Evolutionary conservation across 345 rosid species (phyloP), one percentile per base, ranked within the genome.

Genomic region (Mallotus nudiflorus): DNA sequence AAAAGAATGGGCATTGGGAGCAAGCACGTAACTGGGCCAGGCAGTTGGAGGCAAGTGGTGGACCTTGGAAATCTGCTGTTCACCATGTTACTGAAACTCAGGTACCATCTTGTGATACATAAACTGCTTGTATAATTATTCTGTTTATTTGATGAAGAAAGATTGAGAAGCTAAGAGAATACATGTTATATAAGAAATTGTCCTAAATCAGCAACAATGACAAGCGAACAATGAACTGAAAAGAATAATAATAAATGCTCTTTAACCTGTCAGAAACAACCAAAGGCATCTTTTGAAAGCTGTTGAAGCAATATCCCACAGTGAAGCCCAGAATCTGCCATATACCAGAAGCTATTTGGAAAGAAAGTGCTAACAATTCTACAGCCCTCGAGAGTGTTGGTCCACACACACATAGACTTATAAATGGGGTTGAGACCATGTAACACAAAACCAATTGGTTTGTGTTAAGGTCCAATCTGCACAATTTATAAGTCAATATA

Each of bases 11-110:
- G 68, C 87, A 85, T 50, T 95, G 99, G 99, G 97, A 95, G 78
- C 91, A 95, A 80, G 97, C 99, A 77, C 93, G 91, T 31, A 92
- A 90, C 84, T 95, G 99, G 99, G 99, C 97, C 35, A 89, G 82
- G 77, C 99, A 95, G 84, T 82, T 95, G 85, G 97, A 90, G 77
- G 91, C 91, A 70, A 83, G 85, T 67, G 92, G 96, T 24, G 92
- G 85, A 78, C 78, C 91, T 69, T 95, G 97, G 97, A 90, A 88
- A 69, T 90, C 91, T 73, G 75, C 88, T 75, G 77, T 81, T 81
- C 93, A 95, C 83, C 97, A 89, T 74, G 97, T 92, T 67, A 89
- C 97, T 50, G 97, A 95, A 85, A 89, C 88, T 67, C 99, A 95
- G 98, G 99, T 95, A 84, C 69, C 68, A 29, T 52, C 2, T 11